Percentiles rank a stretch among this genome's conserved stretches.
Evolutionary conservation across 306 rosid species (phyloP).

Genomic region (Arachis hypogaea): DNA sequence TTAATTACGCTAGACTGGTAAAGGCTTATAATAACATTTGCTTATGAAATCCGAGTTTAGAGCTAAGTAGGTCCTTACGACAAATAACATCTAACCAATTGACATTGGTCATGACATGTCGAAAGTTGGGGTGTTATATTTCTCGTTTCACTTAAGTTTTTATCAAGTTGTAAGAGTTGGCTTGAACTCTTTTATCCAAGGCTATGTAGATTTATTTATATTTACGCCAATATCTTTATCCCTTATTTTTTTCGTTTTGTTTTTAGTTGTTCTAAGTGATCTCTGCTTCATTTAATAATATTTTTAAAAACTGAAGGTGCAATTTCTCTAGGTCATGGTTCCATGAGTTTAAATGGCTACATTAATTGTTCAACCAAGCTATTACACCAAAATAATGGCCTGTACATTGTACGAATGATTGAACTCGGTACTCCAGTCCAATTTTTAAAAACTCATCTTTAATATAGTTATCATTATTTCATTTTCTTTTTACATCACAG

Average conservation of each 20-base stretch:
- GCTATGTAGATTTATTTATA: neutral
- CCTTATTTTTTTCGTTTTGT: neutral
- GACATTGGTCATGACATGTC: no score
- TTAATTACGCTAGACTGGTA: no score
- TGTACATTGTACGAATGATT: neutral
- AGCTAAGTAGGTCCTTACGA: no score
- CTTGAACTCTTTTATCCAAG: conserved; percentile 20
- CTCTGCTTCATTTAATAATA: conserved; percentile 1
- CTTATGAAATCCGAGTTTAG: no score
- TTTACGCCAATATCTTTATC: neutral
- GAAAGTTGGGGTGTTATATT: no score
- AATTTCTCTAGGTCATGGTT: neutral
- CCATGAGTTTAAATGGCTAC: neutral
- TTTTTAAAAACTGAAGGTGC: neutral
- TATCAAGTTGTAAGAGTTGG: conserved; percentile 3
- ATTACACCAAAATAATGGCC: neutral
- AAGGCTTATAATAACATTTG: no score
- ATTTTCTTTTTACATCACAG: neutral
- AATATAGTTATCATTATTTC: conserved; percentile 3
- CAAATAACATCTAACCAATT: no score
- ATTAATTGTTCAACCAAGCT: neutral
- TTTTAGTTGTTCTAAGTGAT: neutral
- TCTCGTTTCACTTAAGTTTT: neutral
- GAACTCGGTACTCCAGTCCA: neutral
- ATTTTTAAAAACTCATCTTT: neutral